Conservation (phyloP, 331 rosid species). For the Pyracantha coccinea region DNA sequence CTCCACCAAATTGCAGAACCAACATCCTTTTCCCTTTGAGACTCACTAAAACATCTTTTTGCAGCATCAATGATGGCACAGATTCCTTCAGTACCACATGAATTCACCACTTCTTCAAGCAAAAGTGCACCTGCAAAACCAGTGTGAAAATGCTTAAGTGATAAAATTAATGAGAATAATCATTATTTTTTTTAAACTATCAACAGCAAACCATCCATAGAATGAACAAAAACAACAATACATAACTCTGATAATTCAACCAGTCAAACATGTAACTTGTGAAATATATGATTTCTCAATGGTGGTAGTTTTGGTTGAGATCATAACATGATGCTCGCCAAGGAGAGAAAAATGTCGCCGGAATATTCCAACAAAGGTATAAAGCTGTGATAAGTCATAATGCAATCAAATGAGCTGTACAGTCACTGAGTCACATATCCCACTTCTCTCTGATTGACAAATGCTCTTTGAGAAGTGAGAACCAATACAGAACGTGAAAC, state of each 20-base stretch:
- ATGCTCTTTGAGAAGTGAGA: background rate
- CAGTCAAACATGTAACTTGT: no score
- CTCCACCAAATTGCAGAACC: conserved; percentile 87
- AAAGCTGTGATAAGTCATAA: background rate
- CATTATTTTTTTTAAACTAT: background rate
- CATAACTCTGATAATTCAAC: background rate
- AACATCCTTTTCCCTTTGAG: conserved; percentile 54
- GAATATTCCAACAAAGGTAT: no score
- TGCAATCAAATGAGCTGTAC: background rate
- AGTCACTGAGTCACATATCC: background rate
- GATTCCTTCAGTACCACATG: conserved; percentile 58
- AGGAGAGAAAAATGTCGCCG: no score
- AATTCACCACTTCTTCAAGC: conserved; percentile 68
- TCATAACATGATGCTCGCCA: no score
- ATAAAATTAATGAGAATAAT: background rate
- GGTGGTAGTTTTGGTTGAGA: no score
- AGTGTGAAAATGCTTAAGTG: background rate
- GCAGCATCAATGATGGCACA: conserved; percentile 61
- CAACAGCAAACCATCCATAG: background rate
- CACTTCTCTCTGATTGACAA: background rate
- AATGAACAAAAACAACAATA: background rate
- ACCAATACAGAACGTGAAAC: background rate
- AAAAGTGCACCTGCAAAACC: conserved; percentile 54
- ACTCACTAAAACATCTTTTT: conserved; percentile 52
- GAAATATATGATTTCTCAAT: no score